Conservation (phyloP, 805 yeast genomes). For the Wickerhamiella brachini region DNA sequence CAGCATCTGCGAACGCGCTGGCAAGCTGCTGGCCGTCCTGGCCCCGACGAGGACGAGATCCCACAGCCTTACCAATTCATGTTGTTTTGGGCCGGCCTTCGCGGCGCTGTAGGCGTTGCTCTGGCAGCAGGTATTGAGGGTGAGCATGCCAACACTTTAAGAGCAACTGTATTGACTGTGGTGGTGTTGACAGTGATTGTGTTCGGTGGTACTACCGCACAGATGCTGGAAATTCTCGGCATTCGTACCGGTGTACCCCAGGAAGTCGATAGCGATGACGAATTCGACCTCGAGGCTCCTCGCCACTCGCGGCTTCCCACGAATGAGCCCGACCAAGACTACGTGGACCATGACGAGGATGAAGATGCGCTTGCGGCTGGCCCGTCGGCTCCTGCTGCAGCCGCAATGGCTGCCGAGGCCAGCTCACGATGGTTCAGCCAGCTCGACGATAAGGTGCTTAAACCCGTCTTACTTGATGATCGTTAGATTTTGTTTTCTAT, state of each 20-base stretch:
- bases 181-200: conserved; percentile 92
- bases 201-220: conserved; percentile 97
- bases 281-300: conserved; percentile 72
- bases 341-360: conserved; percentile 16
- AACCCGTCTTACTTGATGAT: conserved; percentile 73
- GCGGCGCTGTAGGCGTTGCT: conserved; percentile 99
- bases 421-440: conserved; percentile 62
- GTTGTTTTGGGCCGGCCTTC: conserved; percentile 98
- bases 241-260: conserved; percentile 84
- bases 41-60: conserved; percentile 61
- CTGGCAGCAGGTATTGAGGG: conserved; percentile 96
- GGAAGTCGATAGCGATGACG: conserved; percentile 80
- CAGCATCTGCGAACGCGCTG: conserved; percentile 43
- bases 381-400: conserved; percentile 2
- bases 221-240: conserved; percentile 90
- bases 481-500: conserved; percentile 5
- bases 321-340: conserved; percentile 10
- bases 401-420: conserved; percentile 8
- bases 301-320: conserved; percentile 3
- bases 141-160: conserved; percentile 70
- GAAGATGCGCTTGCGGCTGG: conserved; percentile 24
- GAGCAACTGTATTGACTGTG: conserved; percentile 92
- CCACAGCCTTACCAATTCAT: conserved; percentile 94
- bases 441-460: conserved; percentile 85
- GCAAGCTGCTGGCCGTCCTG: conserved; percentile 8